Evolutionary conservation across 192 early-diverging fungal genomes (phyloP), one percentile per base, ranked within the genome.

Genomic region (Ambispora gerdemannii): DNA sequence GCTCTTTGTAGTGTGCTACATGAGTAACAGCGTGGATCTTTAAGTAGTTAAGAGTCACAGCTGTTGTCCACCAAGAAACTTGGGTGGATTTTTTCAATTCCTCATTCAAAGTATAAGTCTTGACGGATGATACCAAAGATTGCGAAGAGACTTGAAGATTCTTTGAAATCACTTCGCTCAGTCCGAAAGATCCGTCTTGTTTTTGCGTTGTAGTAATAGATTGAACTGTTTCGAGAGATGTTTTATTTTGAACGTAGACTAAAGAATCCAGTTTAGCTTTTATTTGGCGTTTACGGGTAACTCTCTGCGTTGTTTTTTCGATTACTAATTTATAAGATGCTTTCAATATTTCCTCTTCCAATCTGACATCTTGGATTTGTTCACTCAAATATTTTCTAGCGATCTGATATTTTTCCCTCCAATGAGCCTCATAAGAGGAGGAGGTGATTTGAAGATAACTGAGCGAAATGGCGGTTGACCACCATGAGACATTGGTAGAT

Each of bases 281-380:
- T 25, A 25, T 17, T 53, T 53, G 52, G 22, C 27, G 52, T 53
- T 53, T 53, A 22, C 52, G 52, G 17, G 27, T 53, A 53, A 53
- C 52, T 6, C 27, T 53, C 1, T 53, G 20, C 1, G 52, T 53
- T 8, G 52, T 25, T 62, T 33, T 62, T 35, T 62, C 60, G 11
- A 62, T 30, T 30, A 62, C 33, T 7, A 62, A 15, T 35, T 62
- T 30, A 11, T 35, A 20, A 20, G 25, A 22, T 62, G 0, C 19
- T 7, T 22, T 7, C 31, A 62, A 35, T 10, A 62, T 35, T 62
- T 62, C 31, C 34, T 30, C 32, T 35, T 2, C 33, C 20, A 30
- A 22, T 10, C 20, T 33, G 13, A 3, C 33, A 22, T 63, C 60
- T 7, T 22, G 11, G 3, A 62, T 22, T 62, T 62, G 17, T 17